Conservation (phyloP, 139 green algal species). For the Volvox reticuliferus region DNA sequence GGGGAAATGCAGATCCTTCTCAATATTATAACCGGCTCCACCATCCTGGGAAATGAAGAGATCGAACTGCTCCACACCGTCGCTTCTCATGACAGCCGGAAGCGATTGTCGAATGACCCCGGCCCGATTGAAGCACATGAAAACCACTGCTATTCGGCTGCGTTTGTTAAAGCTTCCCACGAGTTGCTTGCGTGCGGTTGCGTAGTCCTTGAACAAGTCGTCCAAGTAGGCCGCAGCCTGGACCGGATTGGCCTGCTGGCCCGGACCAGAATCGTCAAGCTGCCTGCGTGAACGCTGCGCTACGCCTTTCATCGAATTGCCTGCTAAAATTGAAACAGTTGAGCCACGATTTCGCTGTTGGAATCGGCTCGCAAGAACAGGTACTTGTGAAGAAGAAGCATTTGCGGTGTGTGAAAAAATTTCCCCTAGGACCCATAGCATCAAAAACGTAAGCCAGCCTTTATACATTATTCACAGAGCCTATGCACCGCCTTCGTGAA, state of each 20-base stretch:
- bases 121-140: neutral
- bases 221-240: neutral
- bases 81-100: neutral
- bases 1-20: neutral
- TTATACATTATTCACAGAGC: no score
- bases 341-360: no score
- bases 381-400: no score
- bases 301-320: neutral
- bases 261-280: neutral
- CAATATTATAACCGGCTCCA: neutral
- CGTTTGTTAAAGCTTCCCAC: neutral
- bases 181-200: neutral
- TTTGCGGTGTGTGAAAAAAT: no score
- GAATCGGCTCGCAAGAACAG: no score
- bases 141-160: neutral
- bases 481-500: no score
- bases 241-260: neutral
- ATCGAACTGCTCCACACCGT: neutral
- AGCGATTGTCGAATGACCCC: neutral
- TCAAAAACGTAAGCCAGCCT: no score
- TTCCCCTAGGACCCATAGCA: no score
- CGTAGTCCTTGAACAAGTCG: neutral
- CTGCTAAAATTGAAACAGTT: no score
- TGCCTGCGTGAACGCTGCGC: neutral
- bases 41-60: constrained; percentile 24